Conservation (phyloP, 441 rosid genomes). For the Cnidoscolus chayamansa region DNA sequence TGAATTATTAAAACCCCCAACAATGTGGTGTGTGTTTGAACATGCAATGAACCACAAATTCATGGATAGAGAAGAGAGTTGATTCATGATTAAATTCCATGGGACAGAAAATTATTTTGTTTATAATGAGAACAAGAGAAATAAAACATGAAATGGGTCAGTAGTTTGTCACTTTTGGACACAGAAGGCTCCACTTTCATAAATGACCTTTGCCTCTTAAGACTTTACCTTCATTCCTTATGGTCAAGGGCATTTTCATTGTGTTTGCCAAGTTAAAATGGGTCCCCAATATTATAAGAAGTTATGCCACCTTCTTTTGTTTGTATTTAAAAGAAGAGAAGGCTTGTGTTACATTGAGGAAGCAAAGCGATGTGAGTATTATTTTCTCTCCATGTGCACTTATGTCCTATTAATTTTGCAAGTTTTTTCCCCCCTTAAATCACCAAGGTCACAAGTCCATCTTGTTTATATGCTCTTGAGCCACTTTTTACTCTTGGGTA, state of each 20-base stretch:
- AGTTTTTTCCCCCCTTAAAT: background rate
- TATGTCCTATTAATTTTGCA: background rate
- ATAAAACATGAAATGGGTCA: conserved; percentile 16
- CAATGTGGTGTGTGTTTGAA: background rate
- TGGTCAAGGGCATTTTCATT: background rate
- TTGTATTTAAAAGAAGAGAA: background rate
- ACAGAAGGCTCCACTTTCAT: conserved; percentile 6
- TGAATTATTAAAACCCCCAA: background rate
- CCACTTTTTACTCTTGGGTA: too few species aligned
- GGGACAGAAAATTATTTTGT: background rate
- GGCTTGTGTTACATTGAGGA: background rate
- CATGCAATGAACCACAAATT: conserved; percentile 6
- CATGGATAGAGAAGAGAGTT: background rate
- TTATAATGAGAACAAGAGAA: conserved; percentile 4
- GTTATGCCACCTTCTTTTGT: background rate
- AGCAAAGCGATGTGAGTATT: conserved; percentile 9
- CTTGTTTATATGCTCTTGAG: too few species aligned
- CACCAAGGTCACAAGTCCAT: too few species aligned
- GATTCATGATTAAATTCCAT: conserved; percentile 1
- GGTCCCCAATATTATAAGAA: conserved; percentile 23
- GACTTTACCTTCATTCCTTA: background rate
- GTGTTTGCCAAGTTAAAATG: background rate
- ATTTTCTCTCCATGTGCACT: conserved; percentile 15
- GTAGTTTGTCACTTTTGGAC: background rate
- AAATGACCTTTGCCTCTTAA: background rate